Evolutionary conservation across 2,329 filamentous ascomycete species (phyloP), one percentile per base, ranked within the genome.

Genomic region (Talaromyces pinophilus): DNA sequence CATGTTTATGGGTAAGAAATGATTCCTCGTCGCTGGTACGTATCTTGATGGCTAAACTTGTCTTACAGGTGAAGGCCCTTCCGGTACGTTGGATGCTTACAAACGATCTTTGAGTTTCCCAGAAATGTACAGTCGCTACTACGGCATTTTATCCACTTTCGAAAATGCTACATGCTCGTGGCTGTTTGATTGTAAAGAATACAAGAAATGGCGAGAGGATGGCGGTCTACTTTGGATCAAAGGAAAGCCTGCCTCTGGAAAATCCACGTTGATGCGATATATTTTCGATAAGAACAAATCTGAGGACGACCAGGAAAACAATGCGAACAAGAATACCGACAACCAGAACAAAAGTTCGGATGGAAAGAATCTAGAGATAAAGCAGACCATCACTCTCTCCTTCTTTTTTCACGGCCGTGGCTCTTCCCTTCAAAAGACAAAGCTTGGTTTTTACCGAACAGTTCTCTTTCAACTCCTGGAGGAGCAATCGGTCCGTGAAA

Each of bases 161-260:
- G 25, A 25, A 25, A 3, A 25, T 25, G 2, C 25, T 25, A 60
- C 57, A 60, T 60, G 28, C 15, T 3, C 2, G 7, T 60, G 57
- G 57, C 3, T 60, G 7, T 2, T 2, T 15, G 5, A 19, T 11
- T 11, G 25, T 7, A 2, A 60, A 13, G n/a, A 10, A 0, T 60
- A 13, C 38, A 13, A 30, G 2, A 28, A 4, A 2, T 60, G 57
- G 57, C 0, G 1, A 19, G 2, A n/a, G 1, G 11, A 30, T 17
- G 38, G 19, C 2, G 57, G 38, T 7, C 2, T 46, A 6, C 57
- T 60, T 30, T 60, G 13, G 38, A 33, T 60, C 17, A 60, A 46
- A 17, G 40, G 57, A 19, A 60, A 60, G 57, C 57, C 57, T 60
- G 40, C 2, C 7, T 60, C 57, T 11, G 57, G 57, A 30, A 46